Base-by-base conservation (phyloP, 2,329 filamentous ascomycete species). In the Fonsecaea erecta region DNA sequence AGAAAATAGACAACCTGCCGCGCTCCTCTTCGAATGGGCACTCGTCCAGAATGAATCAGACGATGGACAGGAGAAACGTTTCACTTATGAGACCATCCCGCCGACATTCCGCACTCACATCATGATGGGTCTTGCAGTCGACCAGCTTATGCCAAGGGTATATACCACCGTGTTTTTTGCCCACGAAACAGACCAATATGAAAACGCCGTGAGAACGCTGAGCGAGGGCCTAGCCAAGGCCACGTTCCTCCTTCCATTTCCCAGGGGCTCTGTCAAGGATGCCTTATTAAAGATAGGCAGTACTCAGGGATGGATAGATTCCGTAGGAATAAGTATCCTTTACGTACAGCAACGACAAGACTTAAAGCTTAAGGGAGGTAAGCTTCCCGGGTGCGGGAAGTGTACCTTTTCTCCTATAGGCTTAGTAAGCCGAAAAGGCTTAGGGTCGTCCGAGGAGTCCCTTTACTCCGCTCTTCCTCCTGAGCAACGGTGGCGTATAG, bases 141-240 rank as follows among this genome's bases (percentile, higher is more conserved):
- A 61, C 48, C 58, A 61, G 58, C 58, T 61, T 3, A 61, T 61
- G 58, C 58, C 58, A 53, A 61, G 46, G 46, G 54, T 61, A 53
- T 61, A 61, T 24, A 61, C 58, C 46, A 53, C 58, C 46, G 16
- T 61, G 18, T 61, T 61, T 61, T 48, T 61, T 18, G 58, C 54
- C 43, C 54, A 61, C 48, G 46, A 61, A 61, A 61, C 58, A 37
- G 58, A 61, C 32, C 58, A 61, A 61, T 61, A 53, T 61, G 58
- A 61, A 32, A 61, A n/a, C 14, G 58, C 58, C 26, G 46, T 61
- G 21, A 43, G 28, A 35, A 54, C 54, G 48, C 51, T 62, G 48
- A 62, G 55, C 48, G 48, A 62, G 51, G 48, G 59, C 7, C 43
- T 55, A 26, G 59, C 32, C 51, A 62, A 62, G 30, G 28, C 48